These are phyloP conservation scores for Pestalotiopsis sp. DNA, from an alignment of 2,329 filamentous ascomycete genomes.

Conservation along the genomic window DNA sequence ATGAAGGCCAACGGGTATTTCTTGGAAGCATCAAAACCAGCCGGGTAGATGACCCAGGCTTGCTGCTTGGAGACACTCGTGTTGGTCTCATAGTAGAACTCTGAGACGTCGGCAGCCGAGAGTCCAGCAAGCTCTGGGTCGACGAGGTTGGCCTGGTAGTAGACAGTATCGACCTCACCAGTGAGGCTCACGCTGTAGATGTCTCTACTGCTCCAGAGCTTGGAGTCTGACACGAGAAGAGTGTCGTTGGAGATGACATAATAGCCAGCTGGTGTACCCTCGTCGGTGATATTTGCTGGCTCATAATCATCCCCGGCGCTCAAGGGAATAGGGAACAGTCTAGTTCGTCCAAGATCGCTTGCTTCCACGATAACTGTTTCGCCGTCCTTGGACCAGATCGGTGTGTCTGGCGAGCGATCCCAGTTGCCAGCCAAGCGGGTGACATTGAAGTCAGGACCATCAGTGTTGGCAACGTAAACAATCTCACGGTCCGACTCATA, in stretches of 20 bases:
- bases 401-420: slow-evolving; percentile 31
- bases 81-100: slow-evolving; percentile 38
- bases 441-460: slow-evolving; percentile 49
- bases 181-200: slow-evolving; percentile 32
- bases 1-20: slow-evolving; percentile 58
- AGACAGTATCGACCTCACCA: slow-evolving; percentile 31
- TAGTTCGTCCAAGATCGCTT: slow-evolving; percentile 32
- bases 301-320: slow-evolving; percentile 29
- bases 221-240: slow-evolving; percentile 35
- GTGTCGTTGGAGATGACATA: slow-evolving; percentile 30
- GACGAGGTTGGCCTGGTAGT: slow-evolving; percentile 38
- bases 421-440: slow-evolving; percentile 33
- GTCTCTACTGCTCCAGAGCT: slow-evolving; percentile 38
- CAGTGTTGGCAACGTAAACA: slow-evolving; percentile 41
- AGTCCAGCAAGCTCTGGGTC: slow-evolving; percentile 36
- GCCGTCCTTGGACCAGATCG: slow-evolving; percentile 31
- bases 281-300: slow-evolving; percentile 36
- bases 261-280: slow-evolving; percentile 32
- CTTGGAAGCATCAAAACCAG: slow-evolving; percentile 36
- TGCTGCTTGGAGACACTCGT: slow-evolving; percentile 34
- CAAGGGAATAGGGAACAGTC: slow-evolving; percentile 35
- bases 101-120: slow-evolving; percentile 33
- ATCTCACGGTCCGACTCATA: slow-evolving; percentile 55
- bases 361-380: slow-evolving; percentile 33
- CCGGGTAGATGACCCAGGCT: slow-evolving; percentile 35